Percentiles rank a stretch among this genome's conserved stretches.
Conservation (phyloP, 768 basidiomycete genomes). For the Termitomyces heimii region DNA sequence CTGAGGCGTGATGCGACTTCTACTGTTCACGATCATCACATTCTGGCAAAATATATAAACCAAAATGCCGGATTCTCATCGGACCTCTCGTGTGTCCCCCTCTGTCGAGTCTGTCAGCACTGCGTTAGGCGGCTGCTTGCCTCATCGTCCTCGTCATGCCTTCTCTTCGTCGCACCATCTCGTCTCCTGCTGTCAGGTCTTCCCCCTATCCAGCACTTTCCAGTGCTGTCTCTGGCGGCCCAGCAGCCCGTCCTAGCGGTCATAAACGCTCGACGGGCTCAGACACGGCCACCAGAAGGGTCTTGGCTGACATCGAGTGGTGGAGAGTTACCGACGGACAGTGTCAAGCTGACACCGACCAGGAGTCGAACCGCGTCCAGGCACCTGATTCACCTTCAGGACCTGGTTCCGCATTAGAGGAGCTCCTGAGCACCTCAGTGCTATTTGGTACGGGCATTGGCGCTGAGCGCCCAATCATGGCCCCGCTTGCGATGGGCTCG, state of each 20-base stretch:
- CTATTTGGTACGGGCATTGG: conserved; percentile 30
- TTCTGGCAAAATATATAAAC: conserved; percentile 37
- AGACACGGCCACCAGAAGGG: conserved; percentile 56
- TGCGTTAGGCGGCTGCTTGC: conserved; percentile 46
- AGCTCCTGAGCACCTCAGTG: conserved; percentile 17
- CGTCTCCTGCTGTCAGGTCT: conserved; percentile 62
- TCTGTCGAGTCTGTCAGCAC: conserved; percentile 26
- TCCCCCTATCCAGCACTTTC: conserved; percentile 57
- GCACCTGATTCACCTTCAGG: conserved; percentile 19
- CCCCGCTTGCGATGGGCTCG: conserved; percentile 23
- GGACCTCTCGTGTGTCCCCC: conserved; percentile 25
- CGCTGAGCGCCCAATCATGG: conserved; percentile 30
- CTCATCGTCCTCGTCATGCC: conserved; percentile 39
- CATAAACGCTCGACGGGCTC: conserved; percentile 66
- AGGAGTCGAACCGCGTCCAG: conserved; percentile 34
- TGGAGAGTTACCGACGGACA: conserved; percentile 78
- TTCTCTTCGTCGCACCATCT: conserved; percentile 74
- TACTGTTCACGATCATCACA: conserved; percentile 24
- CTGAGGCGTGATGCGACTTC: conserved; percentile 13
- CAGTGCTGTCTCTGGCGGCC: conserved; percentile 20
- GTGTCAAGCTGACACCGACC: conserved; percentile 39
- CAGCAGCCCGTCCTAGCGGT: conserved; percentile 31
- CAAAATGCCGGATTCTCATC: conserved; percentile 25
- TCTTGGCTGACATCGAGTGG: conserved; percentile 86
- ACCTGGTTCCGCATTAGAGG: conserved; percentile 11